Percentiles rank a stretch among this genome's conserved stretches.
Conservation (phyloP, 805 yeast species). For the Yueomyces sinensis region DNA sequence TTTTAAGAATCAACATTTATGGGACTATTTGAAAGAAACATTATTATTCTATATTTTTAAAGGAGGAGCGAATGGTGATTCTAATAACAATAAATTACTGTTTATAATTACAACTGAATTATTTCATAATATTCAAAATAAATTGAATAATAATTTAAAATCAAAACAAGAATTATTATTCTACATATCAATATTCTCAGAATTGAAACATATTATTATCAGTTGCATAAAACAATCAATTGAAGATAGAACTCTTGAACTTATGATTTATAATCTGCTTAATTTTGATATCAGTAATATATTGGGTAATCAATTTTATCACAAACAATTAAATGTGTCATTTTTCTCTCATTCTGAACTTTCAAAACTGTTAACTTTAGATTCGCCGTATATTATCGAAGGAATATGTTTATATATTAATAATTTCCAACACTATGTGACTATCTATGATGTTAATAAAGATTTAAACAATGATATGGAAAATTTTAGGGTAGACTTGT, state of each 20-base stretch:
- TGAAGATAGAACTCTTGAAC: background rate
- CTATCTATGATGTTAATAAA: background rate
- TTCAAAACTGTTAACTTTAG: slow-evolving; percentile 6
- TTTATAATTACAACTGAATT: background rate
- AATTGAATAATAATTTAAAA: background rate
- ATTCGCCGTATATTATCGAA: slow-evolving; percentile 15
- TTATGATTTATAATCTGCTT: background rate
- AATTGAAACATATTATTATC: too few relatives aligned
- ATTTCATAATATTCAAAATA: too few relatives aligned
- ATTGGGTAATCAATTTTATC: too few relatives aligned
- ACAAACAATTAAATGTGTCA: too few relatives aligned
- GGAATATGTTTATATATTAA: slow-evolving; percentile 13
- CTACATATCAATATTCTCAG: too few relatives aligned
- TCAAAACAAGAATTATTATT: too few relatives aligned
- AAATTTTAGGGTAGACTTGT: slow-evolving; percentile 12
- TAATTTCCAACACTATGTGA: slow-evolving; percentile 5
- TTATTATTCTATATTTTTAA: background rate
- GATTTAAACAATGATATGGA: slow-evolving; percentile 6
- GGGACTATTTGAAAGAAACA: background rate
- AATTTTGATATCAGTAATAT: background rate
- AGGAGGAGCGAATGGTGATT: too few relatives aligned
- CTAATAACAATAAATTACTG: background rate
- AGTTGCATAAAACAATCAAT: background rate
- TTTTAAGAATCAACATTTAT: background rate
- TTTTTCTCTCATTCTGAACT: background rate